These are phyloP conservation scores for Mitragyna speciosa DNA, from an alignment of 257 asterid genomes.

Conservation along the genomic window DNA sequence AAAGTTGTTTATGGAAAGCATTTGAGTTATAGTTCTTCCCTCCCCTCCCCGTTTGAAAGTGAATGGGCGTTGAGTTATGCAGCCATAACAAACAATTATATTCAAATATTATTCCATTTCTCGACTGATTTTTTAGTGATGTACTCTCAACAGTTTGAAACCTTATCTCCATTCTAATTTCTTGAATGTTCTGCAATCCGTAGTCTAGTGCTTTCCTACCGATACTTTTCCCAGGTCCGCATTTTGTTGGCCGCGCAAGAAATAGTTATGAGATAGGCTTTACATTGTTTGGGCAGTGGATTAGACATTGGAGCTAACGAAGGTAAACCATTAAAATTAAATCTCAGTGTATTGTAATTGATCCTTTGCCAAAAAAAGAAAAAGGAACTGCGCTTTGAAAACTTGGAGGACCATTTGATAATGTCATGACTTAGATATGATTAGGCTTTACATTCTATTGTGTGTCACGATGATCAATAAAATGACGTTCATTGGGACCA, in stretches of 20 bases:
- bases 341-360: background rate
- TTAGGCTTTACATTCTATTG: background rate
- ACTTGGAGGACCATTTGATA: constrained; percentile 7
- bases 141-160: no score
- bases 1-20: background rate
- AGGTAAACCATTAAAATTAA: background rate
- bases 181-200: background rate
- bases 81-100: background rate
- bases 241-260: background rate
- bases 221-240: background rate
- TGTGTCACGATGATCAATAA: background rate
- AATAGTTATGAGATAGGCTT: background rate
- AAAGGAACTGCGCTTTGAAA: constrained; percentile 5
- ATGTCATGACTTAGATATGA: background rate
- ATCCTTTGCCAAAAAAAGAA: constrained; percentile 1
- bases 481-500: constrained; percentile 3
- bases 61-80: background rate
- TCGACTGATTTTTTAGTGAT: background rate
- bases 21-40: background rate
- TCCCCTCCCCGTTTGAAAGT: no score
- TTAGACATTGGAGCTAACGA: background rate
- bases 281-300: background rate
- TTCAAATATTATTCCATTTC: background rate
- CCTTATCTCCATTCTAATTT: background rate
- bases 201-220: background rate